Percentiles rank a stretch among this genome's conserved stretches.
These are phyloP conservation scores for Punica granatum DNA, from an alignment of 345 rosid genomes.

Conservation along the genomic window DNA sequence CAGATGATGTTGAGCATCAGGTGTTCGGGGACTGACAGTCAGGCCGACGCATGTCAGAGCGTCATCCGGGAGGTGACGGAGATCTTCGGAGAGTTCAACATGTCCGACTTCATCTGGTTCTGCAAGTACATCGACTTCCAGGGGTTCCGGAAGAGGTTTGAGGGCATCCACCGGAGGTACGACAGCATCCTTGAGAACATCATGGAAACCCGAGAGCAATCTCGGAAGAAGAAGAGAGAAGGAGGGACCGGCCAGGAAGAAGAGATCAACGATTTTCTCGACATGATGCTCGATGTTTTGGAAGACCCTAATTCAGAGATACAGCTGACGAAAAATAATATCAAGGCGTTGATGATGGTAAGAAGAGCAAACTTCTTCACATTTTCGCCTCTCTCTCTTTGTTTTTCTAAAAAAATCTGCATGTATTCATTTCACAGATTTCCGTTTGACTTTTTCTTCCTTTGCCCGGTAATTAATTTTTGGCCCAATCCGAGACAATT, in stretches of 20 bases:
- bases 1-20: conserved; percentile 37
- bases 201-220: conserved; percentile 19
- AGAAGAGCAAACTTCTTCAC: neutral
- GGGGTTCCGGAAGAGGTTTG: conserved; percentile 24
- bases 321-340: conserved; percentile 4
- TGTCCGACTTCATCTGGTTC: conserved; percentile 40
- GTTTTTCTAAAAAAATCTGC: no score
- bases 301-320: conserved; percentile 5
- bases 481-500: no score
- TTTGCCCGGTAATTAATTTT: no score
- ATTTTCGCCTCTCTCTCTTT: neutral
- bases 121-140: conserved; percentile 28
- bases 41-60: conserved; percentile 23
- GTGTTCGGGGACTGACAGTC: conserved; percentile 21
- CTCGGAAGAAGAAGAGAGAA: conserved; percentile 9
- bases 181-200: conserved; percentile 31
- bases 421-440: neutral
- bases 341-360: conserved; percentile 18
- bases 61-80: conserved; percentile 29
- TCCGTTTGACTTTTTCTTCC: neutral
- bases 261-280: conserved; percentile 27
- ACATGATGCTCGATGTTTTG: conserved; percentile 1
- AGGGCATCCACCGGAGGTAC: conserved; percentile 21
- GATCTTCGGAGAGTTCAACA: conserved; percentile 38
- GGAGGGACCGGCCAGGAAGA: conserved; percentile 1